Percentiles rank a stretch among this genome's conserved stretches.
Conservation (phyloP, 73 alveolate species). For the Halteria grandinella region DNA sequence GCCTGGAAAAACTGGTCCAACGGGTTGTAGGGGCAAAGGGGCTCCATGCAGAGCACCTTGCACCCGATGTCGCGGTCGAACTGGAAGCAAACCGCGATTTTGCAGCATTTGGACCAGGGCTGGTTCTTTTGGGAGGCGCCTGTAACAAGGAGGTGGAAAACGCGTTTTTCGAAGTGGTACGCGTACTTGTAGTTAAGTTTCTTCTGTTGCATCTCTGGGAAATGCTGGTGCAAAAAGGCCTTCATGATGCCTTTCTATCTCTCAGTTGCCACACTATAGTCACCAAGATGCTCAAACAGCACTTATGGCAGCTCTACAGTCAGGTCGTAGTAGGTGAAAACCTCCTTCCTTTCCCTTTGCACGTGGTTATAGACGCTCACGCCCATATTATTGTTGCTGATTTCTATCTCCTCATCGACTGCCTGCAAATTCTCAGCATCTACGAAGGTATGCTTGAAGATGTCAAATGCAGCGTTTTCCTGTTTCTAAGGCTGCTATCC, state of each 20-base stretch:
- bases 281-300: conserved; percentile 26
- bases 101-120: conserved; percentile 60
- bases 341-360: too few species aligned
- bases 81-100: conserved; percentile 57
- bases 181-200: conserved; percentile 37
- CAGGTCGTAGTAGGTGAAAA: conserved; percentile 12
- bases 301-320: conserved; percentile 16
- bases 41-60: conserved; percentile 65
- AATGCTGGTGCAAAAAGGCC: background rate
- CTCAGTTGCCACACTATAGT: conserved; percentile 23
- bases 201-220: conserved; percentile 18
- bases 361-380: too few species aligned
- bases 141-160: conserved; percentile 42
- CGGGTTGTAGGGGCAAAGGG: conserved; percentile 60
- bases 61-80: conserved; percentile 56
- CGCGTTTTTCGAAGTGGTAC: conserved; percentile 10
- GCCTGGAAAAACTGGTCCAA: conserved; percentile 39
- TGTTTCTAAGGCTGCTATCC: background rate
- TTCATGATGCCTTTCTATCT: background rate
- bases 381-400: conserved; percentile 16
- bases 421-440: conserved; percentile 6
- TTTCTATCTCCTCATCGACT: background rate
- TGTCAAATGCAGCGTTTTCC: conserved; percentile 23
- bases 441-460: conserved; percentile 39
- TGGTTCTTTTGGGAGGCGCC: conserved; percentile 66